These are phyloP conservation scores for Scedosporium apiospermum DNA, from an alignment of 2,329 filamentous ascomycete species.

Conservation along the genomic window DNA sequence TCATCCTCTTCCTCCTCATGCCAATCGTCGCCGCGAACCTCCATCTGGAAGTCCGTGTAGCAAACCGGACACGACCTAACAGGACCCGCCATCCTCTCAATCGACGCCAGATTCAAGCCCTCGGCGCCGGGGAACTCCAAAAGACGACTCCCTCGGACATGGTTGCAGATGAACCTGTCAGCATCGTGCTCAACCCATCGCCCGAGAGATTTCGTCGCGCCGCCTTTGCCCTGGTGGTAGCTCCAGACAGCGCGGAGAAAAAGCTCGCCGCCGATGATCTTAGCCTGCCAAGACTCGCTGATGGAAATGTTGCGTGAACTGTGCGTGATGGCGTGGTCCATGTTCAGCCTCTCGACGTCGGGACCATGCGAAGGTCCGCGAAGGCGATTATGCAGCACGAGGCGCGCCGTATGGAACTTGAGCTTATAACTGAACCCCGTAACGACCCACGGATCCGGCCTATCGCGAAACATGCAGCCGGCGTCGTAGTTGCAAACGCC, in stretches of 20 bases:
- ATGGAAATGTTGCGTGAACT: background rate
- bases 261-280: conserved; percentile 8
- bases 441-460: background rate
- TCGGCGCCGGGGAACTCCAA: background rate
- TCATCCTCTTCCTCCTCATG: background rate
- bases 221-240: background rate
- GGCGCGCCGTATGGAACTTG: conserved; percentile 1
- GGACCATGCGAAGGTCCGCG: conserved; percentile 3
- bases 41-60: conserved; percentile 6
- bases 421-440: background rate
- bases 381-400: conserved; percentile 6
- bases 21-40: background rate
- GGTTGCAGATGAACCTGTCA: conserved; percentile 1
- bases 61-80: conserved; percentile 6
- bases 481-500: background rate
- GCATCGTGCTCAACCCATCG: background rate
- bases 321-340: background rate
- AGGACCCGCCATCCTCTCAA: background rate
- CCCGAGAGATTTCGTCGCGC: background rate
- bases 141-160: background rate
- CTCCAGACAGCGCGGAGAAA: conserved; percentile 2
- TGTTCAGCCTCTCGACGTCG: background rate
- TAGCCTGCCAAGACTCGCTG: conserved; percentile 1
- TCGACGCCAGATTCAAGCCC: background rate
- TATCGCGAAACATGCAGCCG: background rate